A percentile compares a stretch with the other conserved stretches of the same genome.
Conservation (phyloP, 805 yeast genomes). For the Suhomyces faveliae region DNA sequence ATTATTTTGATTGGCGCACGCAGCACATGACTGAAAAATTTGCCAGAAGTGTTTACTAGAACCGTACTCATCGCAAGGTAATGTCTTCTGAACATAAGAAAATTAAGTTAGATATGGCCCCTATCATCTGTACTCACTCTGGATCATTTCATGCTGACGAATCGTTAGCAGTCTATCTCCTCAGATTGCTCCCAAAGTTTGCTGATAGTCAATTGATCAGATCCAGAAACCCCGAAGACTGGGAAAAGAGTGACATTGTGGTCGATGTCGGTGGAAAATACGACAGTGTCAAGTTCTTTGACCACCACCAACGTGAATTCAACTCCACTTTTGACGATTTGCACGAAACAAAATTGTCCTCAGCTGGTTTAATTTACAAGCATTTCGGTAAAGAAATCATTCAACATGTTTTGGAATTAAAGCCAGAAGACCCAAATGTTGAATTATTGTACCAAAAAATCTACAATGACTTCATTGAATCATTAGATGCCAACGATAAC, state of each 20-base stretch:
- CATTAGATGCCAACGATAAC: conserved; percentile 94
- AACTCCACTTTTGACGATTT: conserved; percentile 63
- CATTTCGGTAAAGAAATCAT: conserved; percentile 77
- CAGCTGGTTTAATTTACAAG: conserved; percentile 92
- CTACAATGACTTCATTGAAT: conserved; percentile 85
- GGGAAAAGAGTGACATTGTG: conserved; percentile 88
- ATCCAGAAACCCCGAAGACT: conserved; percentile 76
- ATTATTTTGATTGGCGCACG: neutral
- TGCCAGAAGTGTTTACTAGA: neutral
- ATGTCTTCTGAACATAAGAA: conserved; percentile 22
- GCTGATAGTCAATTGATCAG: conserved; percentile 68
- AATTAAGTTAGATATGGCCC: conserved; percentile 22
- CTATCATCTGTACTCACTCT: conserved; percentile 83
- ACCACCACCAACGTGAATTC: conserved; percentile 96
- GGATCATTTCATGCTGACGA: conserved; percentile 98
- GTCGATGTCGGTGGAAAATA: conserved; percentile 94
- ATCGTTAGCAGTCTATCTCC: conserved; percentile 86
- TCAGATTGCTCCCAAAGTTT: conserved; percentile 68
- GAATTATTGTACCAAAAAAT: conserved; percentile 69
- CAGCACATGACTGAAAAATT: neutral
- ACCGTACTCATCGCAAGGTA: conserved; percentile 2
- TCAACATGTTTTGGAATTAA: conserved; percentile 46
- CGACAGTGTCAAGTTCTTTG: conserved; percentile 82
- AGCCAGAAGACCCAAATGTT: conserved; percentile 39
- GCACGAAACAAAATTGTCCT: conserved; percentile 76